Base-by-base conservation (phyloP, 176 grass and related monocot species). In the Musa beccarii region DNA sequence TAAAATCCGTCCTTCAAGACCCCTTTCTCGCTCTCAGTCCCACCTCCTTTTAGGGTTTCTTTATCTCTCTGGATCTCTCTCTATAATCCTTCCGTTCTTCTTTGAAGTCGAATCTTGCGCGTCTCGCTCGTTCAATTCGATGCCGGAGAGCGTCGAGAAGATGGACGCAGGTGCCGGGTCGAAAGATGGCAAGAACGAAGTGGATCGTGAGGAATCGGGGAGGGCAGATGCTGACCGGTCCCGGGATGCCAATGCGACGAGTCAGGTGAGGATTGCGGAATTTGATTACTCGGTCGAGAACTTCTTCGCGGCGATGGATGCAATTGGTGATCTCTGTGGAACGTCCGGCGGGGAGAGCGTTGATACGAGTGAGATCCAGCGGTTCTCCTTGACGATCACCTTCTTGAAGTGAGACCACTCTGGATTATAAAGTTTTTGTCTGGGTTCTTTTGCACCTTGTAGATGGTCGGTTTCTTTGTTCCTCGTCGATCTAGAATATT, bases 201-300 rank as follows among this genome's bases (percentile, higher is more conserved):
- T 1, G 21, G 43, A 29, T 76, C 6, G 66, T 11, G 77, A 78
- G n/a, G 62, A 75, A 79, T 49, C 77, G 6, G 51, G 70, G 34
- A 54, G 34, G 54, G 26, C 20, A 26, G 34, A 24, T 52, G 53
- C 78, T n/a, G 21, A 2, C 3, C 51, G 23, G 51, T 26, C 53
- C 16, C 11, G 9, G 7, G 43, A 19, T 8, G 43, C 1, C 10
- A 51, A 7, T 49, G 29, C 16, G 66, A 34, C 53, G 8, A 29
- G 17, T 15, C 66, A 68, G 8, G 79, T 92, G 34, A 65, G 75
- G 66, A 76, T 83, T 9, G 84, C 79, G 54, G 51, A 52, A 17
- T 92, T 92, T 71, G 90, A 89, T 53, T 78, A 85, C 53, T 92
- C 84, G 10, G 26, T 72, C 28, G 80, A 89, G 57, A 76, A 28